A percentile compares a stretch with the other conserved stretches of the same genome.
phyloP scores from a whole-genome alignment of 176 grass and related monocot genomes.

The Rhipidocladum racemiflorum region DNA sequence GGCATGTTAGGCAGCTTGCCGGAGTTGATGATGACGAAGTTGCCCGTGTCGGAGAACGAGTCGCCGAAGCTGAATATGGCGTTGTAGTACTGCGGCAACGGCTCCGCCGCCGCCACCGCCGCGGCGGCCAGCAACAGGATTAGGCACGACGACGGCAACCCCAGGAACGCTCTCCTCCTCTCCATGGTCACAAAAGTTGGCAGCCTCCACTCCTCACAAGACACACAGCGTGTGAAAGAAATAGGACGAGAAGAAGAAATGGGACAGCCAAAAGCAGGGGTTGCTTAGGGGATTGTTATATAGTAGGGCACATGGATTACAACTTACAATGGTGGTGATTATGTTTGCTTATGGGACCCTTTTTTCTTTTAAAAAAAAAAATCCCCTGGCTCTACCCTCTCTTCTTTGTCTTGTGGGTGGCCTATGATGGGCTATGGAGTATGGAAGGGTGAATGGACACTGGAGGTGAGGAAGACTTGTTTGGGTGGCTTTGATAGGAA shows the following conservation, averaged over 20 bases:
- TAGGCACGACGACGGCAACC: background rate
- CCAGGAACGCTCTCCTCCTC: background rate
- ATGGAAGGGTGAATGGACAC: background rate
- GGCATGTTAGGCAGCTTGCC: constrained; percentile 59
- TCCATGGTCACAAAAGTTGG: background rate
- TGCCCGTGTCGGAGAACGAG: constrained; percentile 81
- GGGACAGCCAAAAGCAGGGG: background rate
- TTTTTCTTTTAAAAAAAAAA: background rate
- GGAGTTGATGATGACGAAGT: constrained; percentile 75
- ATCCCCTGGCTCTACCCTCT: background rate
- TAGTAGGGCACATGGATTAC: constrained; percentile 40
- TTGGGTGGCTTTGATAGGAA: constrained; percentile 37
- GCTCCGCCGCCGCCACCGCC: background rate
- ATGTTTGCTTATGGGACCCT: background rate
- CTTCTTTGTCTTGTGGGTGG: background rate
- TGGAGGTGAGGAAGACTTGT: constrained; percentile 9
- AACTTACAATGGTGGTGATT: constrained; percentile 27
- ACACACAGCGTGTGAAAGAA: too few relatives aligned
- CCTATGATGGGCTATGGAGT: background rate
- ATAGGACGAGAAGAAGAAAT: background rate
- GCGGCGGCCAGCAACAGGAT: background rate
- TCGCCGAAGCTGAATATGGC: constrained; percentile 92
- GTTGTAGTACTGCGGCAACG: constrained; percentile 55
- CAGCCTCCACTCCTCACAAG: background rate
- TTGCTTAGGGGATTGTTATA: constrained; percentile 32